These are phyloP conservation scores for Pseudocercospora musae DNA, from an alignment of 2,329 filamentous ascomycete genomes.

Conservation along the genomic window DNA sequence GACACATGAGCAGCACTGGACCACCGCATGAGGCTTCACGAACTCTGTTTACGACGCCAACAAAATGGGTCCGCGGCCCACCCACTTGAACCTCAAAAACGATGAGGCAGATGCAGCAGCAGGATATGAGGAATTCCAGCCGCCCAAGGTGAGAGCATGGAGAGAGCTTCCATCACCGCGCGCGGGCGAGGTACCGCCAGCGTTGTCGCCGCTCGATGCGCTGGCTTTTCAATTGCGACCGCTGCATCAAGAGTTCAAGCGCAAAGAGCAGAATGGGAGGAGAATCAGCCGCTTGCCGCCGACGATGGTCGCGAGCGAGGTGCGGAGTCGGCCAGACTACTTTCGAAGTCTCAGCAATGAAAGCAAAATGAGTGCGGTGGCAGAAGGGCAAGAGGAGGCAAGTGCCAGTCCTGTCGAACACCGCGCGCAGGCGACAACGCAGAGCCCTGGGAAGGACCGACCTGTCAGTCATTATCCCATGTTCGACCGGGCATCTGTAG, in stretches of 20 bases:
- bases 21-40: slow-evolving; percentile 9
- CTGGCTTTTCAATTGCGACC: slow-evolving; percentile 83
- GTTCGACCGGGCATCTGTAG: slow-evolving; percentile 27
- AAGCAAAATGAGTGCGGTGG: slow-evolving; percentile 36
- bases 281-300: slow-evolving; percentile 84
- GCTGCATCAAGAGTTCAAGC: slow-evolving; percentile 66
- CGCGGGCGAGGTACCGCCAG: slow-evolving; percentile 68
- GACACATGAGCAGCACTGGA: neutral
- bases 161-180: slow-evolving; percentile 48
- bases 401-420: slow-evolving; percentile 37
- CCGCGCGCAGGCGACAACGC: slow-evolving; percentile 9
- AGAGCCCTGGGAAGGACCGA: slow-evolving; percentile 34
- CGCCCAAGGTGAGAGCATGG: slow-evolving; percentile 27
- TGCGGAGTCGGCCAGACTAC: slow-evolving; percentile 74
- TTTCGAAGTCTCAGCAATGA: slow-evolving; percentile 69
- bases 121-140: slow-evolving; percentile 24
- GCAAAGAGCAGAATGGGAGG: slow-evolving; percentile 62
- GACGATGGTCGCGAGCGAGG: slow-evolving; percentile 74
- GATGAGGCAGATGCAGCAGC: slow-evolving; percentile 2
- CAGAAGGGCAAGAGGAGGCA: slow-evolving; percentile 35
- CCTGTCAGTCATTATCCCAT: slow-evolving; percentile 37
- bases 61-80: slow-evolving; percentile 32
- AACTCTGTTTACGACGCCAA: slow-evolving; percentile 5
- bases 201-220: slow-evolving; percentile 89
- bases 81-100: slow-evolving; percentile 21